These are phyloP conservation scores for Boletus rex-veris DNA, from an alignment of 768 basidiomycete species.

Conservation along the genomic window DNA sequence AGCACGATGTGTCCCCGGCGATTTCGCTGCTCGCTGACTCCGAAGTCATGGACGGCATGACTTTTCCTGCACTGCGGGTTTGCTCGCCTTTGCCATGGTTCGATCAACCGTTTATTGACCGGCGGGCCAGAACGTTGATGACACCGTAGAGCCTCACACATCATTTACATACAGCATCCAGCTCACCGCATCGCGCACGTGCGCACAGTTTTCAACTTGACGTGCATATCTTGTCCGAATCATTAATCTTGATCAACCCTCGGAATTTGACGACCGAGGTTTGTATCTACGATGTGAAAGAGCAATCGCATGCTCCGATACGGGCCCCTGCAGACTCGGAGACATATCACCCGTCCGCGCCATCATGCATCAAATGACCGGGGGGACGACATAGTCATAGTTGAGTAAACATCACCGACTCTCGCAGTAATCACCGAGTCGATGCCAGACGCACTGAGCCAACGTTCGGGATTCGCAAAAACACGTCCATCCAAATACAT, in stretches of 20 bases:
- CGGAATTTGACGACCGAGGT: too few relatives aligned
- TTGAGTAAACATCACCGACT: background rate
- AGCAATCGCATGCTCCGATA: background rate
- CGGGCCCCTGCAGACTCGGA: background rate
- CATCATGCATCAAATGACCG: too few relatives aligned
- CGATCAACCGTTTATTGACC: background rate
- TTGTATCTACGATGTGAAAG: background rate
- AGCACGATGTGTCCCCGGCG: background rate
- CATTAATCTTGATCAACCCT: too few relatives aligned
- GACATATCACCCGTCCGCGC: too few relatives aligned
- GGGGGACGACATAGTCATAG: too few relatives aligned
- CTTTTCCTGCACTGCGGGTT: background rate
- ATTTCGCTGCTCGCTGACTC: background rate
- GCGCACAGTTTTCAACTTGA: background rate
- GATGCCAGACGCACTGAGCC: background rate
- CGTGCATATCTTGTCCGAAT: too few relatives aligned
- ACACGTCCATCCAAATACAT: background rate
- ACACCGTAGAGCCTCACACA: background rate
- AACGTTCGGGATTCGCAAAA: background rate
- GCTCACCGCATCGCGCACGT: background rate
- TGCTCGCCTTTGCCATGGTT: too few relatives aligned
- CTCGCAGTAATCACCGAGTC: conserved; percentile 5
- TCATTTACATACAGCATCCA: background rate
- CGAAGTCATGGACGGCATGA: background rate
- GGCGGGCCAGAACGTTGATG: background rate